These are phyloP conservation scores for Ephemerocybe angulata DNA, from an alignment of 768 basidiomycete species.

Conservation along the genomic window DNA sequence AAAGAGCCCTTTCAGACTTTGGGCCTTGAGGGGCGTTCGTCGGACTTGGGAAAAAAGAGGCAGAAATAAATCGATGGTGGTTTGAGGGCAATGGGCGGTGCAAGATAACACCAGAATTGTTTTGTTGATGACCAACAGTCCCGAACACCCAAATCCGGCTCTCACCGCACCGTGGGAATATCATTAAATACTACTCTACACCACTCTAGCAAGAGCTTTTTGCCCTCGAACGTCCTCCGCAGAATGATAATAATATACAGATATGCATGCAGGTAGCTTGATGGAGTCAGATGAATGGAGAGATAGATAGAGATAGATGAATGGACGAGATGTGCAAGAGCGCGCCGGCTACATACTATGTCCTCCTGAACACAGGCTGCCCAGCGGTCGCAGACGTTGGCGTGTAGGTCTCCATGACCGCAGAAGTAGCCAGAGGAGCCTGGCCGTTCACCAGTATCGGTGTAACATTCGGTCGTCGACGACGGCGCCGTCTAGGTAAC, in stretches of 20 bases:
- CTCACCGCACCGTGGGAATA: not conserved
- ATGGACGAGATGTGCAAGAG: not conserved
- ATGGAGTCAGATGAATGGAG: not conserved
- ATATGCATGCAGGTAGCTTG: not conserved
- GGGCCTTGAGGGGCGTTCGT: not conserved
- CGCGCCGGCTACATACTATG: not conserved
- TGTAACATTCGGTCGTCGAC: slow-evolving; percentile 22
- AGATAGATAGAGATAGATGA: not conserved
- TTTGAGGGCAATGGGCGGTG: slow-evolving; percentile 7
- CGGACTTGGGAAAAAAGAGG: slow-evolving; percentile 4
- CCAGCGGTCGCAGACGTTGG: slow-evolving; percentile 11
- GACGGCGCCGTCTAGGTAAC: slow-evolving; percentile 26
- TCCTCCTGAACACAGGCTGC: slow-evolving; percentile 5
- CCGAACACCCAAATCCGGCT: not conserved
- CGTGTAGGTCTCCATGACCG: slow-evolving; percentile 9
- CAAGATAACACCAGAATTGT: slow-evolving; percentile 7
- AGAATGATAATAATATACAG: not conserved
- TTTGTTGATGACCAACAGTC: slow-evolving; percentile 7
- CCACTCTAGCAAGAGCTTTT: no score
- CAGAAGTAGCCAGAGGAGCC: not conserved
- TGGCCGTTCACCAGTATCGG: slow-evolving; percentile 5
- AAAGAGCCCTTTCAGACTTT: not conserved
- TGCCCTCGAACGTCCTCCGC: no score
- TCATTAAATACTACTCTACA: no score
- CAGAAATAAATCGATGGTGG: slow-evolving; percentile 4